These are phyloP conservation scores for Exophiala sp. DNA, from an alignment of 2,329 filamentous ascomycete genomes.

Conservation along the genomic window DNA sequence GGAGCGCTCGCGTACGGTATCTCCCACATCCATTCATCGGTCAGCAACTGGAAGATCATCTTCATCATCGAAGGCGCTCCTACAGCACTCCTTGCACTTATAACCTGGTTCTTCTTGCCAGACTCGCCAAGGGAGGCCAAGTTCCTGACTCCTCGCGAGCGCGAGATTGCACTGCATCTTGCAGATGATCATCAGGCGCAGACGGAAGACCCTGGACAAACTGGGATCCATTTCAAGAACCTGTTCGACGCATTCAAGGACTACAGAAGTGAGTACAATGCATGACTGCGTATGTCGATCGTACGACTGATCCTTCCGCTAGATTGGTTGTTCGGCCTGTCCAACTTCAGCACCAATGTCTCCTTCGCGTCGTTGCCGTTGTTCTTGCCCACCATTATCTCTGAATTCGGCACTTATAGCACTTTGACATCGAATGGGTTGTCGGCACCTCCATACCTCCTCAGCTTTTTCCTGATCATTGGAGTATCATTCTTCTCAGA, in stretches of 20 bases:
- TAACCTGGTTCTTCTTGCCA: slow-evolving; percentile 43
- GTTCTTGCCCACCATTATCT: slow-evolving; percentile 61
- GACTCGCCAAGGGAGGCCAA: slow-evolving; percentile 42
- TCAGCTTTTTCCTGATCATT: slow-evolving; percentile 63
- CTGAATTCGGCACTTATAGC: slow-evolving; percentile 63
- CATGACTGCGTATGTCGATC: background rate
- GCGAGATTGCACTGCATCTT: slow-evolving; percentile 20
- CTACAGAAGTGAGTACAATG: slow-evolving; percentile 29
- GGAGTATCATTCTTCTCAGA: slow-evolving; percentile 62
- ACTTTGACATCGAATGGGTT: slow-evolving; percentile 66
- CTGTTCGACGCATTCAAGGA: slow-evolving; percentile 16
- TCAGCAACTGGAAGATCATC: slow-evolving; percentile 40
- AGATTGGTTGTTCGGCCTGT: slow-evolving; percentile 43
- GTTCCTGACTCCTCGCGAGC: slow-evolving; percentile 41
- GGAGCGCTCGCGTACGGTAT: slow-evolving; percentile 39
- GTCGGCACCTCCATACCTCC: slow-evolving; percentile 66
- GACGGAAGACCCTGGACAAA: slow-evolving; percentile 16
- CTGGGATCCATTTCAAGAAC: slow-evolving; percentile 20
- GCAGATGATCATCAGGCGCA: background rate
- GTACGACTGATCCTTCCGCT: background rate
- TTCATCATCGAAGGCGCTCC: slow-evolving; percentile 49
- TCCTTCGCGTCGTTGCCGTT: slow-evolving; percentile 63
- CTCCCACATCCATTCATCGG: slow-evolving; percentile 29
- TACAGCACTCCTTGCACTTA: slow-evolving; percentile 39
- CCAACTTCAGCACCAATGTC: slow-evolving; percentile 61